Percentiles rank a stretch among this genome's conserved stretches.
Conservation (phyloP, 2,329 filamentous ascomycete species). For the Penicillium sp. region DNA sequence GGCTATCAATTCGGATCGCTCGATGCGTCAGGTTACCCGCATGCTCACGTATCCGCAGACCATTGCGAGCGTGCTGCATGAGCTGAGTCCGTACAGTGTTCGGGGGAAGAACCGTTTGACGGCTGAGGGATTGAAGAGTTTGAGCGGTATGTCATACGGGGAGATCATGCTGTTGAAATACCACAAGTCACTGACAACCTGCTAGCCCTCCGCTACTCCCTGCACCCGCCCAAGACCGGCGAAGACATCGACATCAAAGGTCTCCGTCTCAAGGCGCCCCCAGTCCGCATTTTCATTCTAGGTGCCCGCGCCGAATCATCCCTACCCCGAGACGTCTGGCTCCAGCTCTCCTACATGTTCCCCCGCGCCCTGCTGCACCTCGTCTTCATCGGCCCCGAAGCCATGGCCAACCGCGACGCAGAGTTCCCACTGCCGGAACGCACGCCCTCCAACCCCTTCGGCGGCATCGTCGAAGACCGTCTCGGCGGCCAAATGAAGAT, state of each 20-base stretch:
- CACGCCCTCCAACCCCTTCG: conserved; percentile 85
- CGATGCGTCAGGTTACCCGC: conserved; percentile 89
- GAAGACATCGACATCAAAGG: conserved; percentile 74
- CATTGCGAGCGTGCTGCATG: conserved; percentile 86
- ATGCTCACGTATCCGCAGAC: conserved; percentile 93
- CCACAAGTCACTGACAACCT: neutral
- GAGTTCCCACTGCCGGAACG: conserved; percentile 90
- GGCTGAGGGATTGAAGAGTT: conserved; percentile 85
- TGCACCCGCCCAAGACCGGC: conserved; percentile 83
- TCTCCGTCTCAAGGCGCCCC: conserved; percentile 79
- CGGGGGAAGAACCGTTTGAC: conserved; percentile 75
- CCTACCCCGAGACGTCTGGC: conserved; percentile 88
- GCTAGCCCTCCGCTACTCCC: conserved; percentile 82
- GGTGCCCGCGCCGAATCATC: conserved; percentile 97
- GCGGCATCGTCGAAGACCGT: conserved; percentile 89
- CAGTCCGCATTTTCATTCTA: conserved; percentile 88
- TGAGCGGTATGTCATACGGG: conserved; percentile 69
- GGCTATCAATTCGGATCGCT: conserved; percentile 86
- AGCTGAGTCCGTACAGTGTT: conserved; percentile 88
- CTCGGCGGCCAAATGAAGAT: conserved; percentile 91
- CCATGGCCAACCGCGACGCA: conserved; percentile 88
- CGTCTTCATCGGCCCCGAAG: conserved; percentile 93
- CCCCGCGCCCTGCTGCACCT: conserved; percentile 88
- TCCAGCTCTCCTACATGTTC: conserved; percentile 92
- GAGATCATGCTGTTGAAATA: neutral